These are phyloP conservation scores for Russula brevipes DNA, from an alignment of 768 basidiomycete species.

Conservation along the genomic window DNA sequence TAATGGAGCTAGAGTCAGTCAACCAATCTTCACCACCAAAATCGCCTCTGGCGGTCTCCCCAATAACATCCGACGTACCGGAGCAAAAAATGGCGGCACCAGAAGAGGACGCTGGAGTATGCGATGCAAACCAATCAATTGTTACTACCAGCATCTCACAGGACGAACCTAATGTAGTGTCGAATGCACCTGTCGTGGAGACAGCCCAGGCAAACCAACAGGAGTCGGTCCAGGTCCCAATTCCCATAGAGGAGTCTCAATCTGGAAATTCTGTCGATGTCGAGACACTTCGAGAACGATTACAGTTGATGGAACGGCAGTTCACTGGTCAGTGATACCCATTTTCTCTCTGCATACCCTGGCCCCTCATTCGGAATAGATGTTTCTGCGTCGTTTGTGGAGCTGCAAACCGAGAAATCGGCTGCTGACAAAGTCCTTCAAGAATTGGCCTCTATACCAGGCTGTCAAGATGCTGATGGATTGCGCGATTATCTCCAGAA, in stretches of 20 bases:
- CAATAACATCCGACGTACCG: not conserved
- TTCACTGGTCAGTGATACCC: slow-evolving; percentile 51
- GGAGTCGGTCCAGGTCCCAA: not conserved
- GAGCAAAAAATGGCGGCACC: not conserved
- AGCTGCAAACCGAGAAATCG: slow-evolving; percentile 64
- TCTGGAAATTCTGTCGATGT: slow-evolving; percentile 33
- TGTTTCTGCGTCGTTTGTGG: slow-evolving; percentile 72
- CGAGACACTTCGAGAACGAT: slow-evolving; percentile 57
- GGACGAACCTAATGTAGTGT: not conserved
- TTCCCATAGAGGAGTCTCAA: not conserved
- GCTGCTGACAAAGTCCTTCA: slow-evolving; percentile 63
- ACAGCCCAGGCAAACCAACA: not conserved
- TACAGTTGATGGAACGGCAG: slow-evolving; percentile 71
- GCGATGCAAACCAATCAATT: not conserved
- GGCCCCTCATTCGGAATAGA: slow-evolving; percentile 41
- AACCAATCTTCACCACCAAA: not conserved
- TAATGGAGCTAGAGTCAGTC: not conserved
- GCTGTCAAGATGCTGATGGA: slow-evolving; percentile 56
- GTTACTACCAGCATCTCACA: not conserved
- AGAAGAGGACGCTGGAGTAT: not conserved
- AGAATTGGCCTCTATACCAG: slow-evolving; percentile 67
- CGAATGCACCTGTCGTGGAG: not conserved
- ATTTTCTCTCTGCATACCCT: not conserved
- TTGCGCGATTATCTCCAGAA: slow-evolving; percentile 71
- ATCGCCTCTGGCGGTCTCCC: not conserved